These are phyloP conservation scores for Zoysia pacifica DNA, from an alignment of 176 grass and related monocot species.

Conservation along the genomic window DNA sequence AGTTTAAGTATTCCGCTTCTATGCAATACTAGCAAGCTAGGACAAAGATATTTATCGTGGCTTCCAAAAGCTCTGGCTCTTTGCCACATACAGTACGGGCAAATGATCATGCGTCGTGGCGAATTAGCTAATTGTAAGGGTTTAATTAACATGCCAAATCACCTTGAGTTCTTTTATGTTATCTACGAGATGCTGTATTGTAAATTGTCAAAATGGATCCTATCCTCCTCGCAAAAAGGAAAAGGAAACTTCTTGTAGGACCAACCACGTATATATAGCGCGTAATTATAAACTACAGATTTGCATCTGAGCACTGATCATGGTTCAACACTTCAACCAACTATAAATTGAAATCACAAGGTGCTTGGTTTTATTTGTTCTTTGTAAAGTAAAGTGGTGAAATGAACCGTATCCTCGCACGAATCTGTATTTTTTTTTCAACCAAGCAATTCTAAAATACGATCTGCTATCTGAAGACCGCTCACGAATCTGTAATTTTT, in stretches of 20 bases:
- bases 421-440: too few relatives aligned
- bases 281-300: too few relatives aligned
- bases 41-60: not conserved
- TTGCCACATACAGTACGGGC: not conserved
- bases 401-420: not conserved
- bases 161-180: too few relatives aligned
- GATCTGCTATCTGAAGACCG: not conserved
- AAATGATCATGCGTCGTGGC: not conserved
- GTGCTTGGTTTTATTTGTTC: not conserved
- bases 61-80: not conserved
- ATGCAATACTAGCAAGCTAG: not conserved
- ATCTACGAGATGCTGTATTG: too few relatives aligned
- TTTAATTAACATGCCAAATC: too few relatives aligned
- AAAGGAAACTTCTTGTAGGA: too few relatives aligned
- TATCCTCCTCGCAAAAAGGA: too few relatives aligned
- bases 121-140: not conserved
- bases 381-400: not conserved
- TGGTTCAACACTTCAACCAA: not conserved
- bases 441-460: not conserved
- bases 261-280: too few relatives aligned
- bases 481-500: not conserved
- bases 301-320: too few relatives aligned
- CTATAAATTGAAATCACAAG: not conserved
- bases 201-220: too few relatives aligned
- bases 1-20: not conserved